Evolutionary conservation across 768 basidiomycete species (phyloP).

Genomic region (Lactifluus volemus): DNA sequence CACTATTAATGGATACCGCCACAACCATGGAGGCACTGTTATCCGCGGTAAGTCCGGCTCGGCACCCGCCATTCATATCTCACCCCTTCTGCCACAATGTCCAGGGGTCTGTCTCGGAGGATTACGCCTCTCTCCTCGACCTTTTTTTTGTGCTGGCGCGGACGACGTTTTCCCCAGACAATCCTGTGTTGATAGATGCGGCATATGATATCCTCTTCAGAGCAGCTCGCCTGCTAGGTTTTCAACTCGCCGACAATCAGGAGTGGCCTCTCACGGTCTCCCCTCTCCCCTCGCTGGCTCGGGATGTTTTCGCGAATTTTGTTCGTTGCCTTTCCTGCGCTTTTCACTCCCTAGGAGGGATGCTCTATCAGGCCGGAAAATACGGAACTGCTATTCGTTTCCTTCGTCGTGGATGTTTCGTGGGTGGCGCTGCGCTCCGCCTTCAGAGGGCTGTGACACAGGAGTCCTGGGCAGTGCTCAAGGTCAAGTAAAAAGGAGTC

Average conservation of each 20-base stretch:
- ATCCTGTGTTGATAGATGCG: constrained; percentile 38
- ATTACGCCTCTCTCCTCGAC: constrained; percentile 43
- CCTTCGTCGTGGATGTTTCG: constrained; percentile 47
- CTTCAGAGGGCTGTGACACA: constrained; percentile 5
- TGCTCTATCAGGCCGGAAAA: constrained; percentile 57
- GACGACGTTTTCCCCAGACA: constrained; percentile 30
- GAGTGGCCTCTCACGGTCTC: not conserved
- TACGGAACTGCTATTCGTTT: constrained; percentile 62
- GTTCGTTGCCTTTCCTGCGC: constrained; percentile 64
- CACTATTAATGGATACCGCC: constrained; percentile 31
- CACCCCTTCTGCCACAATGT: not conserved
- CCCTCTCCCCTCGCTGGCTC: not conserved
- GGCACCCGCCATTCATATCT: not conserved
- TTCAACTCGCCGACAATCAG: constrained; percentile 3
- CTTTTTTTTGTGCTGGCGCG: constrained; percentile 48
- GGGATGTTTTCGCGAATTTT: constrained; percentile 37
- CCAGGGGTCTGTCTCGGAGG: constrained; percentile 23
- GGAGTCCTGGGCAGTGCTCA: constrained; percentile 21
- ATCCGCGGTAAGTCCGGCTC: not conserved
- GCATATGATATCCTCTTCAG: constrained; percentile 41
- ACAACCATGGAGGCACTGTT: constrained; percentile 2
- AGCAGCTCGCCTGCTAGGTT: constrained; percentile 28
- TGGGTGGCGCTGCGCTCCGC: constrained; percentile 42
- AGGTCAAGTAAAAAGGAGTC: constrained; percentile 22
- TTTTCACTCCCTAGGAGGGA: constrained; percentile 58